Evolutionary conservation across 176 grass and related monocot species (phyloP).

Genomic region (Aegilops bicornis): DNA sequence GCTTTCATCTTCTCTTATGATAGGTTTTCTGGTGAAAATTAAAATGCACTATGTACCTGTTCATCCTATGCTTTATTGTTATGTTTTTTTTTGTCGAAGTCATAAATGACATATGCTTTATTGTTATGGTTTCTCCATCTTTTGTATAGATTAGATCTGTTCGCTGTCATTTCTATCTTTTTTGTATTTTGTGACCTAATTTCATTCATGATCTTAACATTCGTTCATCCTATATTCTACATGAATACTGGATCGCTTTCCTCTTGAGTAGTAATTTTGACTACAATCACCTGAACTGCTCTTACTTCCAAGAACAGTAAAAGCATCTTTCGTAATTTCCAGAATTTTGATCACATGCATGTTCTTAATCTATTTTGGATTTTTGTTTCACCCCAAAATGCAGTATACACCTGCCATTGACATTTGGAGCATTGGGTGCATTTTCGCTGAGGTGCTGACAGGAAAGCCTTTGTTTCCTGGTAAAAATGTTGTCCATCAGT

Average conservation of each 20-base stretch:
- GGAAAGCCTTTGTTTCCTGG: conserved; percentile 99
- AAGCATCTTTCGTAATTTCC: neutral
- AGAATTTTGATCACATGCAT: neutral
- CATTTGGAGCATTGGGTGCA: conserved; percentile 99
- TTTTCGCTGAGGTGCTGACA: conserved; percentile 96
- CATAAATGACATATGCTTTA: neutral
- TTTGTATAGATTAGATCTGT: neutral
- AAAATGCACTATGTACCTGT: conserved; percentile 14
- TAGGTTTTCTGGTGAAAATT: neutral
- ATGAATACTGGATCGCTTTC: neutral
- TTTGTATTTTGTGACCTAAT: neutral
- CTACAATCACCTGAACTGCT: neutral
- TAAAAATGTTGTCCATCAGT: conserved; percentile 99
- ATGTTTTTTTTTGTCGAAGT: neutral
- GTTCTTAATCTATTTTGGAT: conserved; percentile 20
- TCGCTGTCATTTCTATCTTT: neutral
- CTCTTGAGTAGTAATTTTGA: conserved; percentile 1
- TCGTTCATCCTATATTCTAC: neutral
- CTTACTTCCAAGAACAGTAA: neutral
- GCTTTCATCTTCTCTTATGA: neutral
- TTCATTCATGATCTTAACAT: conserved; percentile 5
- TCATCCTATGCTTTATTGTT: neutral
- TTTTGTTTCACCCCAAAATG: conserved; percentile 38
- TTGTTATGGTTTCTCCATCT: neutral
- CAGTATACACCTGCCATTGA: conserved; percentile 99